Percentiles rank a stretch among this genome's conserved stretches.
Conservation (phyloP, 768 basidiomycete species). For the Cystobasidium tubakii region DNA sequence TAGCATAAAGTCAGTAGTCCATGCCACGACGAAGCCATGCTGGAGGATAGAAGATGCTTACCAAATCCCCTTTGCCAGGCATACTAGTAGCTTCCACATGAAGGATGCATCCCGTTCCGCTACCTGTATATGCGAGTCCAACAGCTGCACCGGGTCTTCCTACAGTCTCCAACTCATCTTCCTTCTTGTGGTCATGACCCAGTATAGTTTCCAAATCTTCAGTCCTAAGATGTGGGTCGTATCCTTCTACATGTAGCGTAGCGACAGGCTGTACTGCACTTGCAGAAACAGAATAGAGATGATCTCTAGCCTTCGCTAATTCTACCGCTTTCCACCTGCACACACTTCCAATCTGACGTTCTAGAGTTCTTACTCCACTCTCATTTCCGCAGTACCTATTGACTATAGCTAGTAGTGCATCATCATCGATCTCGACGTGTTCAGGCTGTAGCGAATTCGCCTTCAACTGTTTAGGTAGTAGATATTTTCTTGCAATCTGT, state of each 20-base stretch:
- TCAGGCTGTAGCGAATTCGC: slow-evolving; percentile 66
- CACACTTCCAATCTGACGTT: slow-evolving; percentile 79
- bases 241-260: not conserved
- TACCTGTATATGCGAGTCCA: slow-evolving; percentile 27
- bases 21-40: no score
- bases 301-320: slow-evolving; percentile 48
- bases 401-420: slow-evolving; percentile 61
- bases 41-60: not conserved
- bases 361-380: slow-evolving; percentile 84
- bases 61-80: slow-evolving; percentile 22
- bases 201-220: slow-evolving; percentile 31
- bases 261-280: not conserved
- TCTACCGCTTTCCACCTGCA: slow-evolving; percentile 88
- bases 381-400: slow-evolving; percentile 73
- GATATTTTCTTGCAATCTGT: slow-evolving; percentile 76
- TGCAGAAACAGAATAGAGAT: not conserved
- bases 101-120: slow-evolving; percentile 64
- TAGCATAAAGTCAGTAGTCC: no score
- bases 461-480: slow-evolving; percentile 77
- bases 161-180: not conserved
- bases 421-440: slow-evolving; percentile 62
- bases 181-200: not conserved
- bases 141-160: slow-evolving; percentile 23
- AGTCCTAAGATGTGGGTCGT: not conserved
- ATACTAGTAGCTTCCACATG: slow-evolving; percentile 74